phyloP scores from a whole-genome alignment of 2,329 filamentous ascomycete species.

The Fusarium marasasianum region DNA sequence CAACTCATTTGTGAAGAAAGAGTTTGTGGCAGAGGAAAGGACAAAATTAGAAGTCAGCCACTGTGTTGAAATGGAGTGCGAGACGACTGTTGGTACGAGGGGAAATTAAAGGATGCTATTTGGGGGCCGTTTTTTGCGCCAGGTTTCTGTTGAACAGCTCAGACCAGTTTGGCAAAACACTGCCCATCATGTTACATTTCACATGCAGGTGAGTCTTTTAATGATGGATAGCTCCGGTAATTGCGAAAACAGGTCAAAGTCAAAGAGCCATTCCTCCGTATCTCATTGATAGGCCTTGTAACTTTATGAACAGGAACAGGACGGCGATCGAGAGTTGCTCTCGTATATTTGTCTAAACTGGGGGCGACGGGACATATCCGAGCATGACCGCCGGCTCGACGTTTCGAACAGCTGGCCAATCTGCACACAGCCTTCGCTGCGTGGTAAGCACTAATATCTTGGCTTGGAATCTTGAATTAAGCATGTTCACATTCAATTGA shows the following conservation, averaged over 20 bases:
- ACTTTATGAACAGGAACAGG: fast-evolving
- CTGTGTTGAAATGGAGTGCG: too few species aligned
- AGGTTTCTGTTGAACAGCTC: not conserved
- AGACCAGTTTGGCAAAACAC: too few species aligned
- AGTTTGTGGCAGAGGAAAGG: not conserved
- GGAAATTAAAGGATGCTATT: not conserved
- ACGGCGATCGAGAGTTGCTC: too few species aligned
- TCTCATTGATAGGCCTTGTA: fast-evolving
- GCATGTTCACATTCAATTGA: not conserved
- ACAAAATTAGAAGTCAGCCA: fast-evolving
- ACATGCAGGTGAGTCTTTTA: not conserved
- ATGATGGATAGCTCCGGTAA: not conserved
- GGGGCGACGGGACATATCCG: fast-evolving
- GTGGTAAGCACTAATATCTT: not conserved
- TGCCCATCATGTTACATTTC: too few species aligned
- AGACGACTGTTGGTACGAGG: too few species aligned
- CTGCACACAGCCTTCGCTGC: not conserved
- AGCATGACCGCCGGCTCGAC: not conserved
- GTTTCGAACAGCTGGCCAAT: not conserved
- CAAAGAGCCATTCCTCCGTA: fast-evolving
- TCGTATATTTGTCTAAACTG: not conserved
- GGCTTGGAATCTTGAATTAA: not conserved
- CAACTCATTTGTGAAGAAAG: fast-evolving
- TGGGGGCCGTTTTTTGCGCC: not conserved
- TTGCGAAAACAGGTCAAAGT: fast-evolving